Evolutionary conservation across 73 alveolate species (phyloP).

Genomic region (Uronychia setigera): DNA sequence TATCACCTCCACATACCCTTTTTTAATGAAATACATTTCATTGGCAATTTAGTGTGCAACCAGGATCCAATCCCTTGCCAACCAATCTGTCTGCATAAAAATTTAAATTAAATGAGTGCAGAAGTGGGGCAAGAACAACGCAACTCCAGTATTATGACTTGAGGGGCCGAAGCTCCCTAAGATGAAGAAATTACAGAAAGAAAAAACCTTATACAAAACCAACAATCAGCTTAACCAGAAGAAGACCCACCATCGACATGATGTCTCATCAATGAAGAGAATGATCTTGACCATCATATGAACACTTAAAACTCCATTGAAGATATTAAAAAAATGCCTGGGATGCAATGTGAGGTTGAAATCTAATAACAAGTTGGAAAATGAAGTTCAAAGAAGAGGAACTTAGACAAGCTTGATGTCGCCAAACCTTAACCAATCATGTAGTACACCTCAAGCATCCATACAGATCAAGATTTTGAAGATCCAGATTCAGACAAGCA

Average conservation of each 20-base stretch:
- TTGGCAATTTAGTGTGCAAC: slow-evolving; percentile 56
- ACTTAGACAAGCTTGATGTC: not conserved
- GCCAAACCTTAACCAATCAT: not conserved
- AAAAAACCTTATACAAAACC: not conserved
- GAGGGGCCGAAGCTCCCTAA: not conserved
- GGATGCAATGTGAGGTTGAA: too few species aligned
- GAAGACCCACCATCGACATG: not conserved
- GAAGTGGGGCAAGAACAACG: not conserved
- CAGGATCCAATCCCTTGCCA: slow-evolving; percentile 39
- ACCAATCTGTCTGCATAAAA: slow-evolving; percentile 1
- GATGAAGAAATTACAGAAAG: not conserved
- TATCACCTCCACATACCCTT: slow-evolving; percentile 51
- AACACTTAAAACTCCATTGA: not conserved
- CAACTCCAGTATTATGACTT: too few species aligned
- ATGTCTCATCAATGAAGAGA: not conserved
- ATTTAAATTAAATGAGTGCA: not conserved
- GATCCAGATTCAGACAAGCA: not conserved
- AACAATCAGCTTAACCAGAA: not conserved
- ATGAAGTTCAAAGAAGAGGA: too few species aligned
- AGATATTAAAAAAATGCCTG: too few species aligned
- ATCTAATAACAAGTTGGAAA: too few species aligned
- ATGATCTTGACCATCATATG: not conserved
- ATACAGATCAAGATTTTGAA: not conserved
- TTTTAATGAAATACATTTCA: slow-evolving; percentile 57
- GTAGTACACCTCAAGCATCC: not conserved